Base-by-base conservation (phyloP, 2,329 filamentous ascomycete genomes). In the Stagonosporopsis cucurbitacearum region DNA sequence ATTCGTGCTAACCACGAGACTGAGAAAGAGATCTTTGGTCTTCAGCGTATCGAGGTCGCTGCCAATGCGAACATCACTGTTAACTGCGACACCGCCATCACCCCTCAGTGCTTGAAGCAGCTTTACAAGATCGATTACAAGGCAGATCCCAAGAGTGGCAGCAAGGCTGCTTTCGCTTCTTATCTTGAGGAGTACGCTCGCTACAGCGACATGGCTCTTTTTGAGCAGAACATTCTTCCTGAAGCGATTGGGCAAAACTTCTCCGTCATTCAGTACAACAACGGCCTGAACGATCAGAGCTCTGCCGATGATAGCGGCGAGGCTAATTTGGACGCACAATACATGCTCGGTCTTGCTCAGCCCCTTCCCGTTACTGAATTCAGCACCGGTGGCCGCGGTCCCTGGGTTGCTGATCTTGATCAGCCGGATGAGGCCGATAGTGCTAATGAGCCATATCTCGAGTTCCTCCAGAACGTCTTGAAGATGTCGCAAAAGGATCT, bases 361-460 rank as follows among this genome's bases (percentile, higher is more conserved):
- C 81, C 83, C 0, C 79, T 84, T 3, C 80, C 82, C 2, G 77
- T 86, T 26, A 80, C 77, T 4, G 83, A 83, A 55, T 89, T 84
- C 72, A 84, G 80, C 63, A 86, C 84, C 1, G 86, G 79, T 22
- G 87, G 86, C 11, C 78, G 75, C 19, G 84, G 79, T 41, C 82
- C 80, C 1, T 82, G 81, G 65, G 73, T 80, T 13, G 77, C 84
- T 6, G 79, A 84, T 42, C 68, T 78, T n/a, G 79, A 65, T 69
- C 74, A 75, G 60, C 69, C 79, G 20, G 55, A 66, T 25, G 54
- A 61, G 41, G 53, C 61, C 6, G 76, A 63, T 25, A 81, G 85
- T 67, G 80, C 78, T 64, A 90, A 90, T 69, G 88, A 91, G 75
- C 87, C 87, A 0, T 90, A 89, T 70, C 77, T 89, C 1, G 80